Evolutionary conservation across 2,329 filamentous ascomycete genomes (phyloP).

Genomic region (Colletotrichum caudatum): DNA sequence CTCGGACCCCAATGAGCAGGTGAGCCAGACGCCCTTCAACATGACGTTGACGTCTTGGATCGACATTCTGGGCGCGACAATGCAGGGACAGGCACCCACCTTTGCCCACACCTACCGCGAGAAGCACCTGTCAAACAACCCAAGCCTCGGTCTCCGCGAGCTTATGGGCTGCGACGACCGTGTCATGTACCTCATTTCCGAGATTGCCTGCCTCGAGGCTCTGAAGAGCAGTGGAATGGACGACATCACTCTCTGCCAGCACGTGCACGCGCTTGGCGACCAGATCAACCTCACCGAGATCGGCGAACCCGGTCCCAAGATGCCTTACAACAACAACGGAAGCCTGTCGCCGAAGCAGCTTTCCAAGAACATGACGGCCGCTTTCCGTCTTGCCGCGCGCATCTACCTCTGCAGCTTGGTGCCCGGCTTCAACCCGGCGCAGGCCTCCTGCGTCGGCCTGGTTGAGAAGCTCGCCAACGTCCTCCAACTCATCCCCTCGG

Average conservation of each 20-base stretch:
- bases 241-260: conserved; percentile 86
- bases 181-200: conserved; percentile 97
- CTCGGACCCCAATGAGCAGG: conserved; percentile 69
- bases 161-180: conserved; percentile 98
- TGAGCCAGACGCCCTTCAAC: conserved; percentile 83
- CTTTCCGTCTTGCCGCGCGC: conserved; percentile 91
- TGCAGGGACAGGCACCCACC: conserved; percentile 85
- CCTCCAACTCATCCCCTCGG: conserved; percentile 85
- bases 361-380: conserved; percentile 86
- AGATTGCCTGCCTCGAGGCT: conserved; percentile 95
- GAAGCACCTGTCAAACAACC: conserved; percentile 82
- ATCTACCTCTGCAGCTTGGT: conserved; percentile 98
- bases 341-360: conserved; percentile 85
- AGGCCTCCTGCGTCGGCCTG: conserved; percentile 79
- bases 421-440: conserved; percentile 83
- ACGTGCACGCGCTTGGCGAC: conserved; percentile 87
- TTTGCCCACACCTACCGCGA: conserved; percentile 97
- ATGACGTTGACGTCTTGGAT: conserved; percentile 97
- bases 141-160: conserved; percentile 81
- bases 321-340: conserved; percentile 75
- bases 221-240: conserved; percentile 87
- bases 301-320: conserved; percentile 68
- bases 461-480: conserved; percentile 82
- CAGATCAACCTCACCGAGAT: conserved; percentile 87
- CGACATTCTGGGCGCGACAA: conserved; percentile 94